A percentile compares a stretch with the other conserved stretches of the same genome.
These are phyloP conservation scores for Penicillium decumbens DNA, from an alignment of 2,329 filamentous ascomycete genomes.

Conservation along the genomic window DNA sequence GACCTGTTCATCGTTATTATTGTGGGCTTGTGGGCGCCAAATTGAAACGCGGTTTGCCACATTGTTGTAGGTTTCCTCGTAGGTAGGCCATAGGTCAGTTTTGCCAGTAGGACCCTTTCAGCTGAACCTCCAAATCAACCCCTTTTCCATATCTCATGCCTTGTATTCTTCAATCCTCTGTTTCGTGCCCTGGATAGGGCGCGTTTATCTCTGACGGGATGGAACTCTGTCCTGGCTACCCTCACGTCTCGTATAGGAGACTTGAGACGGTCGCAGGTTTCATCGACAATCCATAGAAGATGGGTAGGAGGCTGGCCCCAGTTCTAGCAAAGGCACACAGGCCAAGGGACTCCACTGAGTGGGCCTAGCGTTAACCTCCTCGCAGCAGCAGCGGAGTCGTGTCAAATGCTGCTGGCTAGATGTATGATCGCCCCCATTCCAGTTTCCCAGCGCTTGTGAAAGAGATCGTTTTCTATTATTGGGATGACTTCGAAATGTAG, in stretches of 20 bases:
- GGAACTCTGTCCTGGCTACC: slow-evolving; percentile 12
- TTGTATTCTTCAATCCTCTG: background rate
- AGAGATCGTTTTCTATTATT: background rate
- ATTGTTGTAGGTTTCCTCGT: slow-evolving; percentile 4
- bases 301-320: background rate
- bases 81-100: slow-evolving; percentile 2
- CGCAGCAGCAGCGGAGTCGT: slow-evolving; percentile 6
- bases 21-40: slow-evolving; percentile 15
- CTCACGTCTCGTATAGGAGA: slow-evolving; percentile 18
- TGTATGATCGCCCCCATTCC: background rate
- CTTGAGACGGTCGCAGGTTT: slow-evolving; percentile 24
- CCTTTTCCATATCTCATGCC: background rate
- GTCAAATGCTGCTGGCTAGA: background rate
- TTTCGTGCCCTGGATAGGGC: background rate
- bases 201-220: background rate
- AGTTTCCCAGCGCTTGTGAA: background rate
- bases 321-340: background rate
- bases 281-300: slow-evolving; percentile 12
- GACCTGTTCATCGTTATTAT: background rate
- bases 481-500: background rate
- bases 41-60: slow-evolving; percentile 21
- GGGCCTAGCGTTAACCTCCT: slow-evolving; percentile 16
- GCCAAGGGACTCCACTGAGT: background rate
- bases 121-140: background rate
- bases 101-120: background rate